Conservation (phyloP, 352 stramenopile genomes). For the Globisporangium parvum region DNA sequence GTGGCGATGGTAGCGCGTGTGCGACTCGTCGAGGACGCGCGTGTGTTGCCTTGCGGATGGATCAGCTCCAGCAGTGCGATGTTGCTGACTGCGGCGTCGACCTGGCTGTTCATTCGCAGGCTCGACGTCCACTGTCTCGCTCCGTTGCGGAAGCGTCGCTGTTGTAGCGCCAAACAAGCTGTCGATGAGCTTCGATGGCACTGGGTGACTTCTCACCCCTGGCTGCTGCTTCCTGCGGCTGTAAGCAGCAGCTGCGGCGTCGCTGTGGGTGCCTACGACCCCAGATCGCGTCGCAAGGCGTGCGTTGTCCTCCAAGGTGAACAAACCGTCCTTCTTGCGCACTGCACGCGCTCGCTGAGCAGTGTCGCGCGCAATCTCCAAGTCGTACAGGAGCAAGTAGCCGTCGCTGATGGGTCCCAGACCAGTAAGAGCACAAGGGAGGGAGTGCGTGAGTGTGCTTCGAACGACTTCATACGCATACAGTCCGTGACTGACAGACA, state of each 20-base stretch:
- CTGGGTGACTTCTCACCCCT: constrained; percentile 21
- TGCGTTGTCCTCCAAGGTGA: constrained; percentile 35
- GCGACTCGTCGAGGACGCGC: background rate
- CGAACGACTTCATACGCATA: background rate
- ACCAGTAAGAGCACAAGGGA: background rate
- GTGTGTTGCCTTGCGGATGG: no score
- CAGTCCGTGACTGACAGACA: background rate
- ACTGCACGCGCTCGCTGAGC: constrained; percentile 27
- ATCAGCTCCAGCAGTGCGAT: background rate
- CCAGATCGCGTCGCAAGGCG: constrained; percentile 36
- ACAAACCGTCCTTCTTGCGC: constrained; percentile 33
- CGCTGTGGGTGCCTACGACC: constrained; percentile 9
- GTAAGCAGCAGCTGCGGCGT: no score
- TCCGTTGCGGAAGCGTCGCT: constrained; percentile 16
- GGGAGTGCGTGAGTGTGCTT: background rate
- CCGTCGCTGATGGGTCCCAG: constrained; percentile 41
- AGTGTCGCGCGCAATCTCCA: constrained; percentile 71
- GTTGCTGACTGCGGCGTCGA: background rate
- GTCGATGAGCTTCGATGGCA: constrained; percentile 66
- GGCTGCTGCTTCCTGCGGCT: background rate
- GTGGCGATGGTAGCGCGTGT: background rate
- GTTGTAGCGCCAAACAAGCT: constrained; percentile 46
- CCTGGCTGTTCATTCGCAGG: background rate
- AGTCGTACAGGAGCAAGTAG: constrained; percentile 71
- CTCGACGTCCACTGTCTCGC: background rate